Conservation (phyloP, 2,329 filamentous ascomycete genomes). For the Paracoccidioides lutzii region DNA sequence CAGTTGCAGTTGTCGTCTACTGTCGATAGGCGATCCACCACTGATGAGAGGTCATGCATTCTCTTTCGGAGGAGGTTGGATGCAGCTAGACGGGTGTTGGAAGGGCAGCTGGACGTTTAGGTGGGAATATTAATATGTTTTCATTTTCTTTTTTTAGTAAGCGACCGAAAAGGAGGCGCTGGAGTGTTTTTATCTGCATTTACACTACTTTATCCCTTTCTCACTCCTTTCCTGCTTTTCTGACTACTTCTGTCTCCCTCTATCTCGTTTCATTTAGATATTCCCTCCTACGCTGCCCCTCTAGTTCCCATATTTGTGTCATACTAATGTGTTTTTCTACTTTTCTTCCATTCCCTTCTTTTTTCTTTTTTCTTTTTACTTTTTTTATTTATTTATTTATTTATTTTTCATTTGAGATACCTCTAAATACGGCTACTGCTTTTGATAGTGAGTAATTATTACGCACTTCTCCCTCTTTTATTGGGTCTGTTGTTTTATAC, state of each 20-base stretch:
- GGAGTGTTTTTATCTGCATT: not conserved
- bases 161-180: not conserved
- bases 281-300: not conserved
- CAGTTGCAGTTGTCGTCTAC: slow-evolving; percentile 35
- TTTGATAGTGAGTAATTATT: not conserved
- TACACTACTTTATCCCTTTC: slow-evolving; percentile 3
- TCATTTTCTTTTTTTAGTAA: not conserved
- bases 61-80: slow-evolving; percentile 61
- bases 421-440: not conserved
- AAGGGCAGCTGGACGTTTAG: slow-evolving; percentile 47
- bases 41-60: slow-evolving; percentile 40
- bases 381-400: not conserved
- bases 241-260: not conserved
- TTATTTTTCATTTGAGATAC: not conserved
- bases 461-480: slow-evolving; percentile 2
- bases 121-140: not conserved
- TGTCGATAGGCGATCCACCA: slow-evolving; percentile 36
- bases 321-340: not conserved
- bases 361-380: not conserved
- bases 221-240: slow-evolving; percentile 3
- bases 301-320: not conserved
- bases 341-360: no score
- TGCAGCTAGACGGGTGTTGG: slow-evolving; percentile 57
- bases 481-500: not conserved
- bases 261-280: slow-evolving; percentile 1